Evolutionary conservation across 2,329 filamentous ascomycete species (phyloP), one percentile per base, ranked within the genome.

Genomic region (Aspergillus fumigatiaffinis): DNA sequence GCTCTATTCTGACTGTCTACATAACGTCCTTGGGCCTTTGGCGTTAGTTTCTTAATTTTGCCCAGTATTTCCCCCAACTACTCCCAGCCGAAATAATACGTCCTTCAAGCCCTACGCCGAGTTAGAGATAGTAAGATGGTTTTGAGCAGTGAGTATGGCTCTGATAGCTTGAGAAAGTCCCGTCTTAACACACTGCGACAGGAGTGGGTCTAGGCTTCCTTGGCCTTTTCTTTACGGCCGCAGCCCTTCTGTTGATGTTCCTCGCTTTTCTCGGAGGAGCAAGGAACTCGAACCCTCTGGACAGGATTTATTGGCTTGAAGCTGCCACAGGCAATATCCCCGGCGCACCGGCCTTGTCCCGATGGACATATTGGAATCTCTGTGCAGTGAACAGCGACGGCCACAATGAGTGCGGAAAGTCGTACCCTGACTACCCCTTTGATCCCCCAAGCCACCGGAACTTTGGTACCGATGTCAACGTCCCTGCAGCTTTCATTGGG

Each of bases 321-420:
- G 90, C 90, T 67, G 83, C 89, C 70, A 96, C 92, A 0, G 79
- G 77, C 32, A 85, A 81, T 69, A 92, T 96, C 69, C 79, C 83
- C 3, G 87, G 87, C 50, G 87, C 91, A 12, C 84, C 87, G 53
- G 61, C 80, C 52, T 66, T 82, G 20, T 87, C 91, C 12, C 87
- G 93, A 77, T 97, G 93, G 93, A 95, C 92, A 38, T 96, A 89
- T 77, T 94, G 95, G 81, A 87, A 90, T 73, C 80, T 95, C 60
- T 96, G 92, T 77, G 85, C 87, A 53, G 79, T 79, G 29, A 77
- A 77, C 60, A 84, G 60, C 38, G 73, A 77, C 50, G 80, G 80
- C 29, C 73, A 87, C 71, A 80, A 79, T 52, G 76, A 89, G 75
- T 97, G 91, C 76, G 83, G 85, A 59, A 68, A 68, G 1, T 82